A percentile compares a stretch with the other conserved stretches of the same genome.
phyloP scores from a whole-genome alignment of 2,329 filamentous ascomycete species.

The Penicillium glabrum region DNA sequence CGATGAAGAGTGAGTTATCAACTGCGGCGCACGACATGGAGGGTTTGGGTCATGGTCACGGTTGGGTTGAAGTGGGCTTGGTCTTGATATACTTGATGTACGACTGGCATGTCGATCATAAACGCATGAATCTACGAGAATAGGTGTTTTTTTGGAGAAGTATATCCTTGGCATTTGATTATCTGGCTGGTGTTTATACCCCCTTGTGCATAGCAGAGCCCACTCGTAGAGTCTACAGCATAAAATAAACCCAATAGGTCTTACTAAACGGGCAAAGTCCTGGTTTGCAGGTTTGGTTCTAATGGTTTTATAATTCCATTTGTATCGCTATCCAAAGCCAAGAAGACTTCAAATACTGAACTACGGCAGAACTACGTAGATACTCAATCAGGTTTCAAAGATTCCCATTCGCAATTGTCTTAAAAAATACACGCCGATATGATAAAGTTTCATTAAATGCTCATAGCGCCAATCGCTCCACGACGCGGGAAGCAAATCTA shows the following conservation, averaged over 20 bases:
- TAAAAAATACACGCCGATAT: slow-evolving; percentile 21
- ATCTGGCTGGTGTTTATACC: background rate
- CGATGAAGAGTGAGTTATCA: slow-evolving; percentile 3
- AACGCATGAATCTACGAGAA: slow-evolving; percentile 17
- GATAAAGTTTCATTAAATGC: slow-evolving; percentile 27
- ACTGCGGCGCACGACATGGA: slow-evolving; percentile 14
- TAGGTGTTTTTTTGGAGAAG: slow-evolving; percentile 4
- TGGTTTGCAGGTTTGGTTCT: background rate
- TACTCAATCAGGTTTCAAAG: slow-evolving; percentile 4
- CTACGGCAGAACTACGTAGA: background rate
- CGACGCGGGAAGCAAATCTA: slow-evolving; percentile 4
- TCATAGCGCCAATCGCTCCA: slow-evolving; percentile 22
- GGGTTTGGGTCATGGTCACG: slow-evolving; percentile 7
- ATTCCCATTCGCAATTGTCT: slow-evolving; percentile 19
- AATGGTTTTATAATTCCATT: background rate
- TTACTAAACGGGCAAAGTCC: background rate
- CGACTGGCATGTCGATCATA: slow-evolving; percentile 13
- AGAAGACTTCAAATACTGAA: background rate
- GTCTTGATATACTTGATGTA: slow-evolving; percentile 6
- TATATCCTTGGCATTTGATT: background rate
- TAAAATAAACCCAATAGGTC: background rate
- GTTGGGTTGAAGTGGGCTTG: slow-evolving; percentile 6
- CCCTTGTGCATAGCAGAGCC: background rate
- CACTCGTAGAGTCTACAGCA: background rate
- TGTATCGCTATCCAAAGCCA: background rate